Conservation (phyloP, 2,329 filamentous ascomycete species). For the Fusarium oxysporum region DNA sequence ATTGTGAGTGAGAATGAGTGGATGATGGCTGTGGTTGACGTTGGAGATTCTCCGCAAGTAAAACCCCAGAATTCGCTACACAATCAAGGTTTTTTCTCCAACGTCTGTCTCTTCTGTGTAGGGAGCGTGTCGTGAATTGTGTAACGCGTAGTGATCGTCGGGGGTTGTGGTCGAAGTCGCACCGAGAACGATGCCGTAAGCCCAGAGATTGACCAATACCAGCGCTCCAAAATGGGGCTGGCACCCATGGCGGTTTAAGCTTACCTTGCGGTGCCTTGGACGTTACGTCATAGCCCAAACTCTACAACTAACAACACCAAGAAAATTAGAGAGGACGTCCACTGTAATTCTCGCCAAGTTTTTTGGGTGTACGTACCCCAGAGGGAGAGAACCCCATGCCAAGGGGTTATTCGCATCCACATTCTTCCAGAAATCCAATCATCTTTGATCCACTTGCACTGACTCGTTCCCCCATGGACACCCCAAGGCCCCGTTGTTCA, state of each 20-base stretch:
- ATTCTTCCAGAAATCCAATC: conserved; percentile 34
- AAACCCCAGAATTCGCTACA: conserved; percentile 29
- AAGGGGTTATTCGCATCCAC: conserved; percentile 16
- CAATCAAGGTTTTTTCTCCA: conserved; percentile 21
- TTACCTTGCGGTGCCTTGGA: conserved; percentile 42
- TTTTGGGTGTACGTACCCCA: conserved; percentile 25
- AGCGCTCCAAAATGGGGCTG: neutral
- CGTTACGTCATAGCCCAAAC: conserved; percentile 40
- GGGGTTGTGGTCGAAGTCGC: conserved; percentile 22
- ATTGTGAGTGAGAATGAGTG: neutral
- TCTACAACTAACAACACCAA: conserved; percentile 23
- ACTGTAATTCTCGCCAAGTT: conserved; percentile 14
- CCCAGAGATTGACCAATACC: conserved; percentile 1
- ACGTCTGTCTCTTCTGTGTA: neutral
- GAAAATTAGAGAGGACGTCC: neutral
- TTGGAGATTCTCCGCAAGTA: conserved; percentile 11
- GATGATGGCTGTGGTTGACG: neutral
- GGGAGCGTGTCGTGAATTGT: neutral
- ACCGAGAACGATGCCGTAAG: conserved; percentile 42
- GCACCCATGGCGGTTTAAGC: conserved; percentile 39
- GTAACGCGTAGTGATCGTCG: conserved; percentile 27
- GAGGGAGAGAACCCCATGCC: conserved; percentile 15
- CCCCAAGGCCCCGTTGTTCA: neutral
- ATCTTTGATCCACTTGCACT: conserved; percentile 7
- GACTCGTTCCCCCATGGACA: conserved; percentile 18